Evolutionary conservation across 805 yeast species (phyloP).

Genomic region (Wickerhamiella lipophila): DNA sequence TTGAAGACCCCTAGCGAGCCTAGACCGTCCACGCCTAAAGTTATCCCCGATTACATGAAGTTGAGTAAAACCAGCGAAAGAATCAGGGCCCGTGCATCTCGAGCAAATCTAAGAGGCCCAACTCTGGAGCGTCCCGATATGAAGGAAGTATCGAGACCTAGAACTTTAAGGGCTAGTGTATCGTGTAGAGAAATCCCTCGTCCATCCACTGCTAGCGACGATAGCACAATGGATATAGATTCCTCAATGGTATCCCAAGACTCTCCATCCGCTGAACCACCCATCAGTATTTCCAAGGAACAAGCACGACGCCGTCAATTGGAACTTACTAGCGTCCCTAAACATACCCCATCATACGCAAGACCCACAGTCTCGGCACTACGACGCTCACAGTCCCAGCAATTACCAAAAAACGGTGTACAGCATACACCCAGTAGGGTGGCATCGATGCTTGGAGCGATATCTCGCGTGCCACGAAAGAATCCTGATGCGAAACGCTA

Average conservation of each 20-base stretch:
- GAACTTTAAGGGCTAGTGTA: background rate
- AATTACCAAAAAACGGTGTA: background rate
- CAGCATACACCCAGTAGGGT: background rate
- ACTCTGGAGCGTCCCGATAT: background rate
- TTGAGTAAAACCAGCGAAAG: background rate
- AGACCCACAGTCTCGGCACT: constrained; percentile 17
- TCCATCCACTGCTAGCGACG: background rate
- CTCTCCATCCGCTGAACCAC: background rate
- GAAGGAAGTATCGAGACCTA: background rate
- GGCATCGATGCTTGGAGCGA: background rate
- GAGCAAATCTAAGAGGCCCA: background rate
- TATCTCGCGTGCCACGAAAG: background rate
- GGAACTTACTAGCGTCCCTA: constrained; percentile 1
- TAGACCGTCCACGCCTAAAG: background rate
- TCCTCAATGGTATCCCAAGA: background rate
- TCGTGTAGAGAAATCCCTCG: background rate
- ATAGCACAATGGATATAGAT: background rate
- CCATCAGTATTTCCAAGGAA: background rate
- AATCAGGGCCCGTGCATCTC: background rate
- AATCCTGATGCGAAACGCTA: background rate
- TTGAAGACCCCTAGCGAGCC: background rate
- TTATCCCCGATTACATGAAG: background rate
- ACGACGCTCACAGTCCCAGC: constrained; percentile 1
- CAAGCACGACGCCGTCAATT: background rate
- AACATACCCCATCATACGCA: constrained; percentile 17